phyloP scores from a whole-genome alignment of 345 rosid species.

The Murraya paniculata region DNA sequence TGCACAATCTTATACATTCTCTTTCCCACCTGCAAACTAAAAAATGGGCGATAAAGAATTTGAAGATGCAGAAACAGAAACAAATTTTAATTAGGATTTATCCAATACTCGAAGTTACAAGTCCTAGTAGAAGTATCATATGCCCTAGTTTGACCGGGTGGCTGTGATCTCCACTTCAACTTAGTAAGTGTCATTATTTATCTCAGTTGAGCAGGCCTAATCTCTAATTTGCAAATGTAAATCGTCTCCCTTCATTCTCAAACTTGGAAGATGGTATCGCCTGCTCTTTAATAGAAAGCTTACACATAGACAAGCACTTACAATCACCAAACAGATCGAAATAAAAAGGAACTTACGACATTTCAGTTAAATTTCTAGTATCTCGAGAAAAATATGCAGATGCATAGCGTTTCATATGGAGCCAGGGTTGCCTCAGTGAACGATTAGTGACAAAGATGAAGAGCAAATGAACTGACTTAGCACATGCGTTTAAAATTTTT shows the following conservation, averaged over 20 bases:
- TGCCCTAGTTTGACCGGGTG: neutral
- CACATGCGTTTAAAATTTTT: neutral
- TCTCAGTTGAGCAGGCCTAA: neutral
- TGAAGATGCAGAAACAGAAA: constrained; percentile 1
- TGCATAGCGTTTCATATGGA: neutral
- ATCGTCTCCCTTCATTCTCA: neutral
- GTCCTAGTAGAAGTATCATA: neutral
- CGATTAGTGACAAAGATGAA: neutral
- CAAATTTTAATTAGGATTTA: neutral
- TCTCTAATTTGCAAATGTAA: neutral
- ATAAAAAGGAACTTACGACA: neutral
- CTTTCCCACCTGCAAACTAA: constrained; percentile 28
- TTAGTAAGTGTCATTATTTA: neutral
- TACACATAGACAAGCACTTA: neutral
- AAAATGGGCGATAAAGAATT: neutral
- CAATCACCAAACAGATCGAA: neutral
- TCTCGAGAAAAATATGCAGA: neutral
- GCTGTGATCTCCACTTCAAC: neutral
- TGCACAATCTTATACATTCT: constrained; percentile 25
- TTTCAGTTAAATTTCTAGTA: neutral
- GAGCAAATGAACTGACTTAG: neutral
- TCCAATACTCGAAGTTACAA: neutral
- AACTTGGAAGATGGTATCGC: neutral
- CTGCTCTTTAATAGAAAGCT: neutral
- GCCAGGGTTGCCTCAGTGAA: neutral